Evolutionary conservation across 2,329 filamentous ascomycete species (phyloP), one percentile per base, ranked within the genome.

Genomic region (Ophiocordyceps robertsii): DNA sequence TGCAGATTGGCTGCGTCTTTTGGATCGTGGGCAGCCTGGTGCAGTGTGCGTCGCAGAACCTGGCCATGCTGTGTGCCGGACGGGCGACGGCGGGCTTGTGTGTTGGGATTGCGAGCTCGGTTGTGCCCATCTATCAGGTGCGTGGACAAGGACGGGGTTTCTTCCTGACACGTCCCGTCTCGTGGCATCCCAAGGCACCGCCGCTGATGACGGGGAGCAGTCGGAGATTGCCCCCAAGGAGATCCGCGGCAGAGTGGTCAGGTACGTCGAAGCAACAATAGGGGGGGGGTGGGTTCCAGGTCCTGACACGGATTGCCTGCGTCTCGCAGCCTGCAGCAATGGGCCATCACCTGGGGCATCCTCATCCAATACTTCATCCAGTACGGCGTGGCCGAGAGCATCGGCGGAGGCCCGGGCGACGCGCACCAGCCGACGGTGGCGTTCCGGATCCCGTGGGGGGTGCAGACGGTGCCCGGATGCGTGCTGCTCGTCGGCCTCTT

Each of bases 341-440:
- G 77, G 75, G 78, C 77, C 27, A 83, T 84, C 37, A 82, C 78
- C 2, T 81, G 77, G 75, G 80, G 79, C 39, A 80, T 83, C 42
- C 53, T 82, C 14, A 78, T 80, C 39, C 75, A 79, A 49, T 81
- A 73, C 59, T 80, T 81, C 55, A 75, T 82, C 49, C 75, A 80
- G 49, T 82, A 83, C 51, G 77, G 77, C 21, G 69, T 69, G 12
- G 72, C 73, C 2, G 70, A 71, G 49, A 64, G 53, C 31, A 43
- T 74, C 33, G 70, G 69, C 38, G 70, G 69, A 14, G 69, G 71
- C 0, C 62, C 70, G 9, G 49, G 62, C n/a, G 63, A 75, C 55
- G 61, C 62, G 6, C 55, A 68, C 44, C 74, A 78, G 57, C 57
- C 67, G 24, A 64, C 63, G 0, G 61, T 67, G 2, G 73, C 73